Evolutionary conservation across 192 early-diverging fungal genomes (phyloP), one percentile per base, ranked within the genome.

Genomic region (Coemansia sp.): DNA sequence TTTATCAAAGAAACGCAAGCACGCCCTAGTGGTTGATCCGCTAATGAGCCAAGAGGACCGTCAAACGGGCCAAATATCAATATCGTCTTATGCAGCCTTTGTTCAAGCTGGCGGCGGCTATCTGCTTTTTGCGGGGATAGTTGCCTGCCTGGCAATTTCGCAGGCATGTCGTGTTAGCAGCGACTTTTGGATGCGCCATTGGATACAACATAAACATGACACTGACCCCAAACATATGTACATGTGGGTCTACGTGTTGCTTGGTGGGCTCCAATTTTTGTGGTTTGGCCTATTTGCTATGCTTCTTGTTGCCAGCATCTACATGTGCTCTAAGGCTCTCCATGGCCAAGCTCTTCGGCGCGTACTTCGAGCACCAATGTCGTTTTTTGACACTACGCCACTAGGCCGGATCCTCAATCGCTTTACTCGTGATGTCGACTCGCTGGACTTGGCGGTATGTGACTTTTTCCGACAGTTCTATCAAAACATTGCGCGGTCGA

Each of bases 21-120:
- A 37, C 2, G 11, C 9, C n/a, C 23, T 13, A 30, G 50, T 59
- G 1, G 80, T 75, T 8, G 80, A 81, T 32, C 40, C 30, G 30
- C 78, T 95, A 13, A 97, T 95, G 91, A 82, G 87, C 53, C 86
- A 87, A 28, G 95, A 97, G 69, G 94, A 97, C 71, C 89, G 91
- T 11, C 76, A 80, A 4, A 90, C 88, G 1, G 95, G 95, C 38
- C 75, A 32, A 78, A 85, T 60, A 89, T 93, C 62, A 59, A 80
- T 68, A 69, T 64, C 14, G 35, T 68, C 64, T 85, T 95, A 53
- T 90, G 87, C 83, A 69, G 81, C 67, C 47, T 85, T 60, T 91
- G 93, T 82, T 16, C 62, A 32, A 6, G 72, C 80, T 7, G 62
- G 75, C 3, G 80, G 80, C 26, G 80, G 80, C 0, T 62, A 14